phyloP scores from a whole-genome alignment of 768 basidiomycete species.

The Termitomyces sp. region DNA sequence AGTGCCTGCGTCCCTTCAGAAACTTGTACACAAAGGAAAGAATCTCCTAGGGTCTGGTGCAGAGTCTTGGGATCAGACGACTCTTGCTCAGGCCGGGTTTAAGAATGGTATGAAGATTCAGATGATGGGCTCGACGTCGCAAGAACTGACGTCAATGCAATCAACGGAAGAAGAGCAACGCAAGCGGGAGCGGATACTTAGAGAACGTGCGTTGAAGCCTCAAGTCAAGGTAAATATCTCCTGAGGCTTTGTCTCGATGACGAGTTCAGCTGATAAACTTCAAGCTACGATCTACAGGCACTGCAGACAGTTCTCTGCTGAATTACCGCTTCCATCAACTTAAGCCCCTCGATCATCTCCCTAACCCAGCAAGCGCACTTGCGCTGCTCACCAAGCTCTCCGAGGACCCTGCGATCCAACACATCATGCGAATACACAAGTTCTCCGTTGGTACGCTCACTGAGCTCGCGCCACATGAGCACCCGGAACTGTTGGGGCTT shows the following conservation, averaged over 20 bases:
- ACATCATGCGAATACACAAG: slow-evolving; percentile 66
- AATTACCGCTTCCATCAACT: slow-evolving; percentile 62
- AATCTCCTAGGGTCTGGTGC: slow-evolving; percentile 23
- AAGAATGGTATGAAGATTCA: slow-evolving; percentile 63
- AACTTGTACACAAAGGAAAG: slow-evolving; percentile 71
- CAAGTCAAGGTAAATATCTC: slow-evolving; percentile 45
- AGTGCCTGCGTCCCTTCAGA: slow-evolving; percentile 62
- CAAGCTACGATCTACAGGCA: slow-evolving; percentile 55
- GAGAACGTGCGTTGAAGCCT: slow-evolving; percentile 49
- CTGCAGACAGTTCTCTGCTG: slow-evolving; percentile 28
- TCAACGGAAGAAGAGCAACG: slow-evolving; percentile 53
- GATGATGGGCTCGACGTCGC: slow-evolving; percentile 59
- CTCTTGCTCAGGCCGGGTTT: slow-evolving; percentile 41
- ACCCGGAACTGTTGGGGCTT: slow-evolving; percentile 62
- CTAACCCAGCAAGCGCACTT: slow-evolving; percentile 51
- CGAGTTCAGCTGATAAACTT: background rate
- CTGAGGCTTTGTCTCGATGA: background rate
- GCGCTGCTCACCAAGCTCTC: slow-evolving; percentile 52
- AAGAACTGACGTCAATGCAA: slow-evolving; percentile 51
- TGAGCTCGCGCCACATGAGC: slow-evolving; percentile 75
- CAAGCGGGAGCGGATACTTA: slow-evolving; percentile 51
- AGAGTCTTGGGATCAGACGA: slow-evolving; percentile 20
- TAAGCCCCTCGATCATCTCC: slow-evolving; percentile 57
- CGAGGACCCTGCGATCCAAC: slow-evolving; percentile 63
- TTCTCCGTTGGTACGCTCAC: slow-evolving; percentile 66